phyloP scores from a whole-genome alignment of 1,139 yeast species.

The Candida albicans region DNA sequence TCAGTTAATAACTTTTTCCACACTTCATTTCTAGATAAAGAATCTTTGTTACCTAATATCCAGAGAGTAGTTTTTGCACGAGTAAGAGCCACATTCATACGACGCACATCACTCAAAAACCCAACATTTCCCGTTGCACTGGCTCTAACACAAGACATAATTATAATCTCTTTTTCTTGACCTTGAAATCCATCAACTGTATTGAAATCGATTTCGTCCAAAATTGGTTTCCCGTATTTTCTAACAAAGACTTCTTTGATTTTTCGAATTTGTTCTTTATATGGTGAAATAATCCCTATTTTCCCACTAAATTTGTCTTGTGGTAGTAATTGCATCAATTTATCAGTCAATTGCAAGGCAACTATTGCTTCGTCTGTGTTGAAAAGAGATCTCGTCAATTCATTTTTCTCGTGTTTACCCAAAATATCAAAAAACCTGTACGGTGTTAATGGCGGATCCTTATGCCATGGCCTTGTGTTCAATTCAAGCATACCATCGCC shows the following conservation, averaged over 20 bases:
- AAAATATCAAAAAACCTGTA: constrained; percentile 76
- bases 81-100: constrained; percentile 95
- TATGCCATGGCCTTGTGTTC: constrained; percentile 79
- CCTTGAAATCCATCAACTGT: constrained; percentile 99
- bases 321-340: constrained; percentile 52
- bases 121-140: constrained; percentile 71
- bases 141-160: constrained; percentile 94
- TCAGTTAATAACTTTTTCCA: constrained; percentile 69
- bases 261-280: constrained; percentile 77
- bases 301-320: constrained; percentile 60
- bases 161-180: constrained; percentile 91
- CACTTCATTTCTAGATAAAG: constrained; percentile 60
- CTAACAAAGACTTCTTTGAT: constrained; percentile 57
- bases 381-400: constrained; percentile 64
- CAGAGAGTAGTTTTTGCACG: constrained; percentile 91
- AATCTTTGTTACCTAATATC: constrained; percentile 79
- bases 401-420: constrained; percentile 63
- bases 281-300: constrained; percentile 92
- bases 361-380: constrained; percentile 71
- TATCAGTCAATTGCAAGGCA: constrained; percentile 67
- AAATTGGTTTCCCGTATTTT: constrained; percentile 62
- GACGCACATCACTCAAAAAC: constrained; percentile 81
- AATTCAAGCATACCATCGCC: constrained; percentile 66
- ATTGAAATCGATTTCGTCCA: constrained; percentile 77
- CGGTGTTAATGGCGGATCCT: constrained; percentile 54